Base-by-base conservation (phyloP, 345 rosid species). In the Clarkia xantiana region DNA sequence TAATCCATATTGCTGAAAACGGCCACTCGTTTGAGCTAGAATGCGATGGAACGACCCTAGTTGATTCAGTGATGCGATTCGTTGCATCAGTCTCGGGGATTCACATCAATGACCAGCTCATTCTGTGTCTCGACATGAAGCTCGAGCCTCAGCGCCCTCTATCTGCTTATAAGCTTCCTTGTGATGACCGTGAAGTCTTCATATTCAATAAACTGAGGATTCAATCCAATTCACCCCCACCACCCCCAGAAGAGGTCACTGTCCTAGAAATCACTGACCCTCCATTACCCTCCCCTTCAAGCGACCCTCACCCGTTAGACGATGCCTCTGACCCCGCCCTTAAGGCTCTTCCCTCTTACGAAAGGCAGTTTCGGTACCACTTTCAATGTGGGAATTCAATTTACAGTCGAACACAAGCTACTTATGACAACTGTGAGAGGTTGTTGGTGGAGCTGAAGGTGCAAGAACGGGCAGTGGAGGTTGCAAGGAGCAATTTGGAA, bases 341-440 rank as follows among this genome's bases (percentile, higher is more conserved):
- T 69, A 93, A 82, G 78, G 95, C 95, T 20, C 67, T 93, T 63
- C 96, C 96, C 60, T 74, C 81, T 25, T 93, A 87, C 53, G 96
- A 87, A 70, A 81, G 88, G 68, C 86, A 60, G 44, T 93, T 93
- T 67, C 69, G 91, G 56, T 74, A 75, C 65, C 99, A 93, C 58
- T 84, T 57, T 51, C 85, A 67, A 11, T 64, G 61, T 53, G 94
- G 96, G 6, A 70, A 75, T 14, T 71, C 66, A 0, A 62, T 87
- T 47, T 84, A 75, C 53, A 65, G 61, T 53, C 71, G 78, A 56
- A 84, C 91, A 3, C 78, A 67, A 51, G 66, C 58, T 22, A 75
- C 62, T 63, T 71, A 59, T 51, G 84, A 70, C 44, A 61, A 48
- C 57, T 82, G 94, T 58, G 74, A 80, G 59, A 74, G 88, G 71